Percentiles rank a stretch among this genome's conserved stretches.
Conservation (phyloP, 2,329 filamentous ascomycete genomes). For the Elsinoe arachidis region DNA sequence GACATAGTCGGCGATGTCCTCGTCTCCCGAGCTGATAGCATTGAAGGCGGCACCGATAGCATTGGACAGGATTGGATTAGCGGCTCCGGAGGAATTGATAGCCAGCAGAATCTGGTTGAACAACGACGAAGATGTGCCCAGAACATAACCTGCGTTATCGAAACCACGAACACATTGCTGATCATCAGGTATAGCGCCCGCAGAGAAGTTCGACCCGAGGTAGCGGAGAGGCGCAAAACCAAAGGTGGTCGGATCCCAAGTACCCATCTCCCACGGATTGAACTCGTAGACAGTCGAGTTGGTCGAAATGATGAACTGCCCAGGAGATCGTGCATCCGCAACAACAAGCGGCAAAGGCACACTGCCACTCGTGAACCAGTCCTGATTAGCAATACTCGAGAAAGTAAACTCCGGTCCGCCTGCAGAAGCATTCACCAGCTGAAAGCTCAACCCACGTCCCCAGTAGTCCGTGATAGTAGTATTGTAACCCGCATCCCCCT, state of each 20-base stretch:
- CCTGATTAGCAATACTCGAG: conserved; percentile 62
- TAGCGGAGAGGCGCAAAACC: conserved; percentile 64
- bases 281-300: conserved; percentile 73
- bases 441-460: conserved; percentile 75
- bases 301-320: conserved; percentile 51
- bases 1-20: conserved; percentile 69
- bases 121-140: conserved; percentile 76
- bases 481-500: conserved; percentile 55
- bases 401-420: conserved; percentile 73
- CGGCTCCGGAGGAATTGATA: conserved; percentile 45
- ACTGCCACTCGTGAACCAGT: conserved; percentile 53
- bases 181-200: conserved; percentile 48
- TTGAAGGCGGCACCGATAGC: conserved; percentile 46
- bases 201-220: conserved; percentile 62
- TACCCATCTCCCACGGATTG: conserved; percentile 71
- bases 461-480: conserved; percentile 81
- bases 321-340: conserved; percentile 57
- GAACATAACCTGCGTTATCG: conserved; percentile 73
- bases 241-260: conserved; percentile 62
- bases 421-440: conserved; percentile 66
- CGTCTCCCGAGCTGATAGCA: conserved; percentile 47
- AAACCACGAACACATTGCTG: conserved; percentile 64
- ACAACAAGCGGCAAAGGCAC: conserved; percentile 68
- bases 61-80: conserved; percentile 44
- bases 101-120: conserved; percentile 71